Conservation (phyloP, 305 asterid species). For the Fraxinus baroniana region DNA sequence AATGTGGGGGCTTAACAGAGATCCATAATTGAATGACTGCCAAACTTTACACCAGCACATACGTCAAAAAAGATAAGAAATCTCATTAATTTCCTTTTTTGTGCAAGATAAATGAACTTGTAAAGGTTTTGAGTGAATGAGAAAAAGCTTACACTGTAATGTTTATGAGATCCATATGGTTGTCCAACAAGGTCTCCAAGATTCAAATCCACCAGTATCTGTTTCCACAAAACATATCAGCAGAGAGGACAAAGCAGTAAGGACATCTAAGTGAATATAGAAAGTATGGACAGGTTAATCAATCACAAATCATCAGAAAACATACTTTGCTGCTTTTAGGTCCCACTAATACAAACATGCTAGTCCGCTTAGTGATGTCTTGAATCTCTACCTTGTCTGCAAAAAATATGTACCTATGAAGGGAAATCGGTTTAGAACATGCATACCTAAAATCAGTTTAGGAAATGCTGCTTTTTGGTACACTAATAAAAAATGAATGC, state of each 20-base stretch:
- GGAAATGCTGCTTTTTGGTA: neutral
- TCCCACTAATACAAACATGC: conserved; percentile 76
- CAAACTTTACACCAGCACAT: neutral
- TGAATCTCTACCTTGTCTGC: conserved; percentile 90
- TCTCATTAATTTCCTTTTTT: neutral
- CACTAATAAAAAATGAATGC: neutral
- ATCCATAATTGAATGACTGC: neutral
- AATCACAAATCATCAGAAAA: conserved; percentile 16
- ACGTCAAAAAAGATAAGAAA: conserved; percentile 10
- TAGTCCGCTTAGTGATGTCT: conserved; percentile 73
- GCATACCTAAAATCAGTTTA: neutral
- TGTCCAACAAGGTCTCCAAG: conserved; percentile 75
- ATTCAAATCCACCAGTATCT: conserved; percentile 76
- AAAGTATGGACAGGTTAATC: neutral
- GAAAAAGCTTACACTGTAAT: conserved; percentile 62
- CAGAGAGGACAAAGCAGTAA: conserved; percentile 21
- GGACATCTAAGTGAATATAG: conserved; percentile 13
- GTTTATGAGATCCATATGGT: conserved; percentile 88
- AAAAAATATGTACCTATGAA: conserved; percentile 78
- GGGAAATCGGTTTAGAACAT: conserved; percentile 12
- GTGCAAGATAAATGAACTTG: conserved; percentile 1
- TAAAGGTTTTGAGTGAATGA: conserved; percentile 9
- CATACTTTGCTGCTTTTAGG: conserved; percentile 75
- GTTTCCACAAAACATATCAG: conserved; percentile 38
- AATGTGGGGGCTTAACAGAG: neutral